Conservation (phyloP, 139 green algal genomes). For the Asterochloris sp. region DNA sequence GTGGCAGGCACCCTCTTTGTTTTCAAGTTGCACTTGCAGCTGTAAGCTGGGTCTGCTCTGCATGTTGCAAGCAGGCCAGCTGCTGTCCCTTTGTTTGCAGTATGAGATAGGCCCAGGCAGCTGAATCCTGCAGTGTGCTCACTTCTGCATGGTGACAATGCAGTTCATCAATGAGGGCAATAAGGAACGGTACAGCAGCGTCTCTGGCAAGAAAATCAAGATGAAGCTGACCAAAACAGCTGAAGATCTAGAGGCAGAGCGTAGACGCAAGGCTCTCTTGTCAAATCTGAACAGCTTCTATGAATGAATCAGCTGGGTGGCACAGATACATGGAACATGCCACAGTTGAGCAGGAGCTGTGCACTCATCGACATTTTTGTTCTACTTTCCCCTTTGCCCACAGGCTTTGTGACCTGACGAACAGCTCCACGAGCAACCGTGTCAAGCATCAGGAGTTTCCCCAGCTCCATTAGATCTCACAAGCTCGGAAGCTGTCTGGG, state of each 20-base stretch:
- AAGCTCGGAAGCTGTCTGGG: too few species aligned
- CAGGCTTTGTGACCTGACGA: too few species aligned
- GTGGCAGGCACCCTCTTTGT: background rate
- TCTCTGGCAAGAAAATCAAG: conserved; percentile 15
- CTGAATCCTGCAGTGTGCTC: background rate
- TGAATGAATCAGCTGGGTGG: background rate
- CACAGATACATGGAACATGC: too few species aligned
- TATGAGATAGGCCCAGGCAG: background rate
- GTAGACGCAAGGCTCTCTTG: conserved; percentile 1
- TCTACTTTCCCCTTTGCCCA: too few species aligned
- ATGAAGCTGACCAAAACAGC: conserved; percentile 13
- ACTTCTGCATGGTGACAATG: background rate
- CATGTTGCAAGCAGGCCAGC: too few species aligned
- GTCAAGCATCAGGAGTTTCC: too few species aligned
- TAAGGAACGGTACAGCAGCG: background rate
- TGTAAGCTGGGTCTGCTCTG: background rate
- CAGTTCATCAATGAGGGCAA: background rate
- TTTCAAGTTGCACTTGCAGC: background rate
- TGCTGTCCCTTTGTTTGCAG: too few species aligned
- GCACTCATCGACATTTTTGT: too few species aligned
- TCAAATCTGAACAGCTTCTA: conserved; percentile 9
- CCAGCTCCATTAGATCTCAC: too few species aligned
- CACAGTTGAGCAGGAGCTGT: too few species aligned
- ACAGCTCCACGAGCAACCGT: too few species aligned
- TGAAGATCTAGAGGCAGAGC: conserved; percentile 8